Base-by-base conservation (phyloP, 2,329 filamentous ascomycete genomes). In the Colletotrichum incanum region DNA sequence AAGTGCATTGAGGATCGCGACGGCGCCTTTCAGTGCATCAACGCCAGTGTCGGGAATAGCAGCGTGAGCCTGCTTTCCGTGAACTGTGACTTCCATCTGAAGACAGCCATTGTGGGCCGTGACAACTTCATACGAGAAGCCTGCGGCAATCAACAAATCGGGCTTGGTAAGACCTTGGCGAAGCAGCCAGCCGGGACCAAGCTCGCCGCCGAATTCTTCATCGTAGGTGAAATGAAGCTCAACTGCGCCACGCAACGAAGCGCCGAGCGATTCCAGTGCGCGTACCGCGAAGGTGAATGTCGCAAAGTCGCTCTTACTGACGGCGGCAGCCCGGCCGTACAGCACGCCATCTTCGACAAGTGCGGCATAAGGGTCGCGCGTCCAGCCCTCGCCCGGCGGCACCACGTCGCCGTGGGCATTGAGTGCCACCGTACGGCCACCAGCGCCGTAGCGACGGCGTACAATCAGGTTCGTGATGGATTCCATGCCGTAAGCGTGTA, bases 341-440 rank as follows among this genome's bases (percentile, higher is more conserved):
- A 71, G 65, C 20, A 66, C 67, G 49, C 67, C 67, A 14, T 71
- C 67, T 20, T 71, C 67, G 47, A 71, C 28, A 6, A 23, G 28
- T 11, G 67, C 67, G 37, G 34, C 67, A 26, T 70, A 70, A 4
- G 67, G 67, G 11, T 70, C 61, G 14, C 61, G 61, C 4, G 67
- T 70, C 67, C 67, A 70, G 31, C 67, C 67, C 26, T 70, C 67
- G 43, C 67, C 67, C 5, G 67, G 67, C 4, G 67, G 67, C 2
- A 70, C 67, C 41, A 70, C 67, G 63, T 72, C 69, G 50, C 69
- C 69, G 58, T 72, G 69, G 26, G 69, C 69, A 37, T 72, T 72
- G 43, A 72, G 64, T 4, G 69, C 69, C 7, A 72, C 47, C 7
- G 69, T 72, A 2, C 69, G 69, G 52, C 69, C 14, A 16, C 45